A percentile compares a stretch with the other conserved stretches of the same genome.
Evolutionary conservation across 495 filamentous ascomycete species (phyloP).

Genomic region (Podospora tetraspora): DNA sequence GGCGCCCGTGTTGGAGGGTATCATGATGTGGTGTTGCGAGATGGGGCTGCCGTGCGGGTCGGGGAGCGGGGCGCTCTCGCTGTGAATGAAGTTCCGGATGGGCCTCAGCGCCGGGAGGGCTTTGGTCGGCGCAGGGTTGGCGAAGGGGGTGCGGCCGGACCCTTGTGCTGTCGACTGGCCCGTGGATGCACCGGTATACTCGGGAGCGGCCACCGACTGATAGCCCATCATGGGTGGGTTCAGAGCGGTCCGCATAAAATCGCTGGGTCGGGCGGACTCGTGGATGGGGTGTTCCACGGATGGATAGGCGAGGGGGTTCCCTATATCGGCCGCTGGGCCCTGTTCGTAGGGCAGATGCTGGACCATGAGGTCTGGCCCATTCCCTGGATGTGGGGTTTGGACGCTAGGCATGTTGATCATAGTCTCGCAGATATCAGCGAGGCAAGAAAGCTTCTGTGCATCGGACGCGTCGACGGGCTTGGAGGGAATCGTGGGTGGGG

Average conservation of each 20-base stretch:
- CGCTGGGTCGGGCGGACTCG: constrained; percentile 23
- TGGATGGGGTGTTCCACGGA: constrained; percentile 4
- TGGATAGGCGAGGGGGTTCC: constrained; percentile 3
- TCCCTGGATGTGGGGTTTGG: neutral
- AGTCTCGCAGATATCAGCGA: neutral
- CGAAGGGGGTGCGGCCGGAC: constrained; percentile 24
- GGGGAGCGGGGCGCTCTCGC: constrained; percentile 21
- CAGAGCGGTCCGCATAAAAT: constrained; percentile 40
- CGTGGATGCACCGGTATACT: constrained; percentile 1
- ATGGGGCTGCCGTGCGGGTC: constrained; percentile 26
- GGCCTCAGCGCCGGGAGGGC: constrained; percentile 42
- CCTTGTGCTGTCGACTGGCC: neutral
- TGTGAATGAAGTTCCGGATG: constrained; percentile 22
- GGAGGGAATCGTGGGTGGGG: constrained; percentile 21
- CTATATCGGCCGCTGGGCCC: constrained; percentile 1
- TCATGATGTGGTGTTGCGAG: constrained; percentile 25
- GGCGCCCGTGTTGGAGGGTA: constrained; percentile 35
- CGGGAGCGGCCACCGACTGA: constrained; percentile 1
- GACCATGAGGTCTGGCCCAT: neutral
- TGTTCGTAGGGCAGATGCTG: constrained; percentile 7
- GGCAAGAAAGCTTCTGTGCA: neutral
- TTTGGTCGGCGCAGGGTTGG: constrained; percentile 19
- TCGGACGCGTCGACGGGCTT: constrained; percentile 30
- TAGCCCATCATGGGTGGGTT: constrained; percentile 28
- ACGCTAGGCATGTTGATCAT: neutral